These are phyloP conservation scores for Phyllosticta capitalensis DNA, from an alignment of 2,329 filamentous ascomycete species.

Conservation along the genomic window DNA sequence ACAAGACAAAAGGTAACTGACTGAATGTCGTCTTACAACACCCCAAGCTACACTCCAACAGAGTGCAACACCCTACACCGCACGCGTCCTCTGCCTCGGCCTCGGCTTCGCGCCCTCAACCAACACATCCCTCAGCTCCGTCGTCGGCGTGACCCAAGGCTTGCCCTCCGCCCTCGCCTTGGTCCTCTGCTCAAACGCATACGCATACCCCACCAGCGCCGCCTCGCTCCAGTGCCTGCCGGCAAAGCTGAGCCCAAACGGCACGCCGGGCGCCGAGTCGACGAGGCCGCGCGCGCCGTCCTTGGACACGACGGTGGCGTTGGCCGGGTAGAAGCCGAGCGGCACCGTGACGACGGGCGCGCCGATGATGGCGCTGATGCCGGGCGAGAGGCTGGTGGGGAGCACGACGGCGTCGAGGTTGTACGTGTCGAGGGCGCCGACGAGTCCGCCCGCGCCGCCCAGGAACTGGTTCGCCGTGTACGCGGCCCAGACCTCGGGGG, in stretches of 20 bases:
- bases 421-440: conserved; percentile 48
- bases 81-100: too few relatives aligned
- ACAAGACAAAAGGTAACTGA: too few relatives aligned
- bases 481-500: conserved; percentile 46
- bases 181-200: conserved; percentile 58
- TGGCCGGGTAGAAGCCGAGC: conserved; percentile 45
- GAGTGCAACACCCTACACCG: too few relatives aligned
- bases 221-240: conserved; percentile 53
- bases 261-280: conserved; percentile 43
- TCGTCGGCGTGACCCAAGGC: conserved; percentile 40
- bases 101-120: not conserved
- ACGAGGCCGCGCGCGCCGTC: conserved; percentile 42
- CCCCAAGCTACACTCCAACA: too few relatives aligned
- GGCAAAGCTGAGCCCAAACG: conserved; percentile 55
- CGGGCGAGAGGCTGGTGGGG: conserved; percentile 42
- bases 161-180: conserved; percentile 37
- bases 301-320: conserved; percentile 33
- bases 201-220: conserved; percentile 54
- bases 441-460: conserved; percentile 50
- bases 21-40: not conserved
- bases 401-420: conserved; percentile 54
- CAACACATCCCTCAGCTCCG: conserved; percentile 23
- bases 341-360: conserved; percentile 55
- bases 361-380: conserved; percentile 47
- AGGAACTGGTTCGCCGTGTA: conserved; percentile 46